Base-by-base conservation (phyloP, 805 yeast genomes). In the Saccharomycopsis oosterbeekiorum region DNA sequence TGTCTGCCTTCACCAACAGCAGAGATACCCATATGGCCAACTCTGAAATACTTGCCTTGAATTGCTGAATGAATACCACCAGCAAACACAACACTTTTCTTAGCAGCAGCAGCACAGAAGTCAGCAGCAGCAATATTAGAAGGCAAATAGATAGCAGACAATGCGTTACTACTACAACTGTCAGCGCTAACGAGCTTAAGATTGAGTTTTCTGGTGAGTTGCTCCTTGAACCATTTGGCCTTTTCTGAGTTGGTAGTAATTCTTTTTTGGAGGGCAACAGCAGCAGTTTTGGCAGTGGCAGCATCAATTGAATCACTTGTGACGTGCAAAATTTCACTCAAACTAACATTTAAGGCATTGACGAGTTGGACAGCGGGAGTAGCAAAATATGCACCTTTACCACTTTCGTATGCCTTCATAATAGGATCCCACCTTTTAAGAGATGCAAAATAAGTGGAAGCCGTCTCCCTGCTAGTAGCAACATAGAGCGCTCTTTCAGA, bases 11-110 rank as follows among this genome's bases (percentile, higher is more conserved):
- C 24, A 75, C 84, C 83, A 62, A 82, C 75, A 12, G 85, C 88
- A 56, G 91, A 80, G 62, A 84, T 85, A 65, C 97, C 97, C 98
- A 93, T 93, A 76, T 92, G 98, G 41, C 98, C 98, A 63, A 92
- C 84, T 74, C 98, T 83, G 78, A 93, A 89, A 76, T 92, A 92
- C 72, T 86, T 85, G 62, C 87, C 81, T 56, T 83, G 85, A 68
- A 90, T 83, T 26, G 84, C 89, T 73, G 83, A 85, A 76, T 88
- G 93, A 66, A 92, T 86, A 62, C 97, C 97, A 57, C 94, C 96
- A 55, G 97, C 97, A 57, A 92, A 80, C 26, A 86, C 82, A 69
- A 88, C 82, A 19, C 91, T 92, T 67, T 83, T 81, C 59, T 78
- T 73, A 64, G 84, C 82, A 65, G 89, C 74, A 56, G 66, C 69